Conservation (phyloP, 257 asterid species). For the Cinchona pubescens region DNA sequence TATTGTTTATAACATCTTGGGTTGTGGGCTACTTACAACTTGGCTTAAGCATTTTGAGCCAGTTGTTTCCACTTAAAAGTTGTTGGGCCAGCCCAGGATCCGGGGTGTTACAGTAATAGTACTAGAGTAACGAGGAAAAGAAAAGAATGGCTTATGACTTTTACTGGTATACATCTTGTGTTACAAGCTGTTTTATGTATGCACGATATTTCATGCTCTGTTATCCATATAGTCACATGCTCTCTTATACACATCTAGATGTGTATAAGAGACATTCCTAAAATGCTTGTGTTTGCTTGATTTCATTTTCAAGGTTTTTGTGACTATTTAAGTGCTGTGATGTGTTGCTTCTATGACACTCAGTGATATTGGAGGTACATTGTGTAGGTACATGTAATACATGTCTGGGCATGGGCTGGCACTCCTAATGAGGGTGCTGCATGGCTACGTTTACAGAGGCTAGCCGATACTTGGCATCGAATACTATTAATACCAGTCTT, state of each 20-base stretch:
- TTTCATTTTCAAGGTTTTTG: background rate
- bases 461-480: slow-evolving; percentile 96
- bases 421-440: slow-evolving; percentile 98
- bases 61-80: too few species aligned
- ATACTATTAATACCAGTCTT: slow-evolving; percentile 86
- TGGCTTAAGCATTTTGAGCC: too few species aligned
- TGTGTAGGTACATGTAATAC: slow-evolving; percentile 83
- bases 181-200: background rate
- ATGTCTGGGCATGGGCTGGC: slow-evolving; percentile 99
- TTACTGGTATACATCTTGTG: background rate
- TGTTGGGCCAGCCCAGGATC: too few species aligned
- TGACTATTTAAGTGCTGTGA: background rate
- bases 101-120: too few species aligned
- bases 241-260: too few species aligned
- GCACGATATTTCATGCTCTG: too few species aligned
- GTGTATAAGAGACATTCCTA: too few species aligned
- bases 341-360: background rate
- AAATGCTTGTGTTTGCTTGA: background rate
- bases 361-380: slow-evolving; percentile 16
- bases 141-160: background rate
- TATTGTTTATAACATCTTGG: too few species aligned
- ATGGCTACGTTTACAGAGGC: slow-evolving; percentile 92
- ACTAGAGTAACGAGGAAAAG: background rate
- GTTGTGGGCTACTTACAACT: too few species aligned
- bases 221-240: too few species aligned